Evolutionary conservation across 2,329 filamentous ascomycete species (phyloP).

Genomic region (Malbranchea zuffiana): DNA sequence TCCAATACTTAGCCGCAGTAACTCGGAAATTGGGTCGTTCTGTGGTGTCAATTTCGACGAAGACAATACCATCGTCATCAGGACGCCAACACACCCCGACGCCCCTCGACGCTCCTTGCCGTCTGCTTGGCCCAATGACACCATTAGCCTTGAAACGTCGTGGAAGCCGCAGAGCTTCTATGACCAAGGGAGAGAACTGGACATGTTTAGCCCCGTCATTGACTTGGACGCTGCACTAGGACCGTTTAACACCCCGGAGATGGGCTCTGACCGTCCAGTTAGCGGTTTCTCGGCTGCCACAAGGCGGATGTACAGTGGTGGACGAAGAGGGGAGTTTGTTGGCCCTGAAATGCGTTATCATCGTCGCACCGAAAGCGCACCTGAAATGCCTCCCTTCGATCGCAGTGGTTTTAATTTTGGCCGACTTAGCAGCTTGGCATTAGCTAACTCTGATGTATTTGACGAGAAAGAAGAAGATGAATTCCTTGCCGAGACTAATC

Average conservation of each 20-base stretch:
- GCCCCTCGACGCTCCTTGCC: constrained; percentile 19
- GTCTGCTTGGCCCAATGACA: constrained; percentile 14
- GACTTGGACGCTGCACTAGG: constrained; percentile 89
- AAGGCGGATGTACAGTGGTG: constrained; percentile 40
- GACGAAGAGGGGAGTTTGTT: constrained; percentile 36
- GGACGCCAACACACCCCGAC: constrained; percentile 31
- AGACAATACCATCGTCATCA: constrained; percentile 39
- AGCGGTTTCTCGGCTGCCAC: constrained; percentile 33
- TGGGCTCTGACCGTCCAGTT: constrained; percentile 24
- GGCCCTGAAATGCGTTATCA: constrained; percentile 41
- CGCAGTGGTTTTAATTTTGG: constrained; percentile 29
- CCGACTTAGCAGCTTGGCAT: constrained; percentile 28
- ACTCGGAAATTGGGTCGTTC: constrained; percentile 33
- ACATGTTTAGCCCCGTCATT: constrained; percentile 68
- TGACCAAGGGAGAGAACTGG: constrained; percentile 43
- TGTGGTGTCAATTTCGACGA: constrained; percentile 40
- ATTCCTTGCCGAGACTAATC: constrained; percentile 28
- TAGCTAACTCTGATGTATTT: constrained; percentile 38
- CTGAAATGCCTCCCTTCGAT: constrained; percentile 40
- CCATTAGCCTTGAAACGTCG: constrained; percentile 25
- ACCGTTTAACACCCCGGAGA: constrained; percentile 65
- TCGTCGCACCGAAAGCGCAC: constrained; percentile 40
- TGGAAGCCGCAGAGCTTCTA: constrained; percentile 38
- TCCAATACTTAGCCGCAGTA: constrained; percentile 31
- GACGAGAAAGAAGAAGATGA: constrained; percentile 43